Base-by-base conservation (phyloP, 129 eudicot genomes). In the Lactuca sativa region DNA sequence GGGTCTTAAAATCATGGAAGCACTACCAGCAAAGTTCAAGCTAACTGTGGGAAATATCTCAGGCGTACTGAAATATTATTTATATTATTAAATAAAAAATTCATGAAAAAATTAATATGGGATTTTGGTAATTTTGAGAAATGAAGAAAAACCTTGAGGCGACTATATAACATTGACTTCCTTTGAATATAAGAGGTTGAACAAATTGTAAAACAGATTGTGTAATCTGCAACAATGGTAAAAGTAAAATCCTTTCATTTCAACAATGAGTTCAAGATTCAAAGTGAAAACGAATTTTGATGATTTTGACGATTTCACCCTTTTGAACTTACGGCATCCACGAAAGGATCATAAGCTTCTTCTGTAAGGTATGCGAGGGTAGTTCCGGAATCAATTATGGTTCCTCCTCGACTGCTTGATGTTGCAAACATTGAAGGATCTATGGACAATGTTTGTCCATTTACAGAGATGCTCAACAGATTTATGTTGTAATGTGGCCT, bases 351-450 rank as follows among this genome's bases (percentile, higher is more conserved):
- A 73, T 90, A 90, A 62, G 95, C 99, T 21, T 68, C 91, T 80
- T 95, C 97, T 2, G 97, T 96, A 78, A 95, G 83, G 82, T 95
- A 95, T 18, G 99, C 95, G 72, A 95, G 83, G 15, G 99, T 95
- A 63, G 99, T 95, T 69, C 99, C 99, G 0, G 97, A 95, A 87
- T 95, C 99, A 60, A 95, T 82, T 54, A 95, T 95, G 32, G 99
- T 95, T 73, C 99, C 99, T 57, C 99, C 99, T 38, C 82, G 63
- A 77, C 78, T 95, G 71, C 70, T 53, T 41, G 97, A 82, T 44
- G 99, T 87, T 49, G 90, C 80, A 77, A 90, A 93, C 47, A 86
- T 88, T 51, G 85, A 68, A 63, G 92, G 69, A 74, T 80, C 83
- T 48, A 93, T 87, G 82, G 89, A 31, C 75, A 93, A 81, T 15